Base-by-base conservation (phyloP, 129 eudicot species). In the Solidago caesia region DNA sequence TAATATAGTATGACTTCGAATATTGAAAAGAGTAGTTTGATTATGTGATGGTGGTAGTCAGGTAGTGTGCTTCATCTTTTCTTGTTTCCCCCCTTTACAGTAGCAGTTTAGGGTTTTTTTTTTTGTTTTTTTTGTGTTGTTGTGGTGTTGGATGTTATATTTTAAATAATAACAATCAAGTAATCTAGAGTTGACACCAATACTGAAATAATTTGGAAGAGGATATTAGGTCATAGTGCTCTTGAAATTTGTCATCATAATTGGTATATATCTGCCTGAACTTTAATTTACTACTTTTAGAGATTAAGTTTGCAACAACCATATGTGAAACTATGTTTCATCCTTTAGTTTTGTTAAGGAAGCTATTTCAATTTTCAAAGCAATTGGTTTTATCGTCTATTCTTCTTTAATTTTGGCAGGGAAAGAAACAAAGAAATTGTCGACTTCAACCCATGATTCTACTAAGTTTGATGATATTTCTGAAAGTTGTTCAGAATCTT, bases 331-430 rank as follows among this genome's bases (percentile, higher is more conserved):
- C 3, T 13, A 5, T 39, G 47, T 42, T 29, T 39, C 44, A 21
- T 7, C 44, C 1, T 76, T 10, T 67, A 42, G 48, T 26, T 76
- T 45, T 56, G 29, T 13, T 68, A 56, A 21, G 21, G 21, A 21
- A 21, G 21, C 21, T 21, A 21, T 21, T 21, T 21, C 21, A 21
- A 21, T 21, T 39, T 67, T 67, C 11, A 3, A 68, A 26, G 56
- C 7, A 48, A 14, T 15, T 33, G 70, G 14, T n/a, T 16, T 4
- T 55, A 55, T 13, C 15, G 15, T 77, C 70, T 33, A 6, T 57
- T 1, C 8, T 43, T 39, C 21, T 56, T 56, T 55, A 7, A 29
- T 73, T 64, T n/a, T 41, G 62, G 70, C 72, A 79, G 86, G 60
- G 39, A 85, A 82, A 63, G 25, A 12, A 25, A 15, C 29, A 4